Base-by-base conservation (phyloP, 1,284 basidiomycete genomes). In the Salmacisia buchloeana region DNA sequence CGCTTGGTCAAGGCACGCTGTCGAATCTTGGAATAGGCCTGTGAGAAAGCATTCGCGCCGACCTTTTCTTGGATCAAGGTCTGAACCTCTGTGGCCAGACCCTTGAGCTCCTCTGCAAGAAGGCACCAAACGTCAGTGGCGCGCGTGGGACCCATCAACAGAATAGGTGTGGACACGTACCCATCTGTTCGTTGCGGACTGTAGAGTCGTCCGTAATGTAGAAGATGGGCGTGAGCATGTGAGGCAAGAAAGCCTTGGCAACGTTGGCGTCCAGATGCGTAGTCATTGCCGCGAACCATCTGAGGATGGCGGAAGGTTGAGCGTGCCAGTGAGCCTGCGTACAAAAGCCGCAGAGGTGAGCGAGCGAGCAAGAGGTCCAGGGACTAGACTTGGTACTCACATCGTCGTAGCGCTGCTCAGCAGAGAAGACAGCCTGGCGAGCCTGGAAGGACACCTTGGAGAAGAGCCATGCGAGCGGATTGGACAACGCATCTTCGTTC, bases 401-500 rank as follows among this genome's bases (percentile, higher is more conserved):
- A 3, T 61, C 45, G 2, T 45, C 58, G 25, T 57, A 27, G 6
- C 49, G 57, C 34, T 21, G 46, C n/a, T 25, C 49, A n/a, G 49
- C 31, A 7, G 25, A 25, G 15, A 66, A 57, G 25, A 83, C 81
- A 39, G 83, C 77, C 36, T 80, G 75, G 35, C 83, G 80, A 15
- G 89, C 86, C 77, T 94, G 89, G 81, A 91, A 94, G 0, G 94
- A 97, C 46, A 97, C 83, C 70, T 90, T 90, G 21, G 92, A 92
- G 83, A 97, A 97, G 43, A 97, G 81, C 92, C 94, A 97, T 0
- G 90, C 86, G 1, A 97, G 82, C 0, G 88, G 89, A 70, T 89
- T 86, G 6, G 80, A 78, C n/a, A 69, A 56, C 6, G 65, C 68
- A 21, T 74, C 76, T n/a, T 72, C 69, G 15, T 77, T 31, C 3